These are phyloP conservation scores for Lavandula angustifolia DNA, from an alignment of 257 asterid species.

Conservation along the genomic window DNA sequence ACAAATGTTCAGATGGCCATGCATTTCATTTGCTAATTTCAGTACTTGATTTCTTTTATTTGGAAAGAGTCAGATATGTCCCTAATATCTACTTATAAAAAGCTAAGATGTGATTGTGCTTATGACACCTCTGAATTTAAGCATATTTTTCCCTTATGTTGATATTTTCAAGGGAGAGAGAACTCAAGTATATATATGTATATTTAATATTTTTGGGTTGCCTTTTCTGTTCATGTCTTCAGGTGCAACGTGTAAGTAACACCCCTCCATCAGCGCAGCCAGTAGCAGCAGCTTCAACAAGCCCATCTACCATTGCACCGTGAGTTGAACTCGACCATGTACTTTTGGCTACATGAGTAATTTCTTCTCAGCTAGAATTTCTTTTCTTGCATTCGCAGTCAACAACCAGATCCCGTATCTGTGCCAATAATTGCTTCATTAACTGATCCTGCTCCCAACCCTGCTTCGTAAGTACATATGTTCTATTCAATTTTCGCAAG, in stretches of 20 bases:
- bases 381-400: conserved; percentile 43
- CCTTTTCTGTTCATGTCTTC: conserved; percentile 22
- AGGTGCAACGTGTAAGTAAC: conserved; percentile 56
- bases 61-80: neutral
- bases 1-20: neutral
- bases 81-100: neutral
- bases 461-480: conserved; percentile 49
- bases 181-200: neutral
- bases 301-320: conserved; percentile 50
- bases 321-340: conserved; percentile 40
- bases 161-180: neutral
- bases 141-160: neutral
- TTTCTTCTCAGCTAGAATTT: conserved; percentile 17
- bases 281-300: conserved; percentile 55
- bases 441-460: conserved; percentile 37
- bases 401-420: conserved; percentile 54
- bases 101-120: neutral
- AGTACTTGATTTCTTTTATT: neutral
- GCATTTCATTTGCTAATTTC: neutral
- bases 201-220: conserved; percentile 19
- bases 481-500: conserved; percentile 6
- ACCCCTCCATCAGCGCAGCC: conserved; percentile 59
- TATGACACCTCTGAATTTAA: neutral
- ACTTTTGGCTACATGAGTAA: conserved; percentile 16
- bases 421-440: conserved; percentile 40